Percentiles rank a stretch among this genome's conserved stretches.
Evolutionary conservation across 1,284 basidiomycete species (phyloP).

Genomic region (Sanghuangporus baumii): DNA sequence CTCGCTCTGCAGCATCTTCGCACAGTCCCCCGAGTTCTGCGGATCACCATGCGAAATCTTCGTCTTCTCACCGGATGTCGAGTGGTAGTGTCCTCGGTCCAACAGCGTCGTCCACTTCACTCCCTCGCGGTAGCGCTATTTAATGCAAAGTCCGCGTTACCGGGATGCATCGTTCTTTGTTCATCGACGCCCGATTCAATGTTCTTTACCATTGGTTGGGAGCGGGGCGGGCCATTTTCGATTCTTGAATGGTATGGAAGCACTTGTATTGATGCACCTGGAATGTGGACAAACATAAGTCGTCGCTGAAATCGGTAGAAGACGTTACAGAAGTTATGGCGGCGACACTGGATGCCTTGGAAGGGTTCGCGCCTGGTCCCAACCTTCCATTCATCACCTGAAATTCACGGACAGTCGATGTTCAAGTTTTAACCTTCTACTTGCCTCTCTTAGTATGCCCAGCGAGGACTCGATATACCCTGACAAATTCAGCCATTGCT

Average conservation of each 20-base stretch:
- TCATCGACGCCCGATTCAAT: too few species aligned
- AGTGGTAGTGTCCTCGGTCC: background rate
- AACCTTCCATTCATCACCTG: too few species aligned
- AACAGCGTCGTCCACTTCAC: background rate
- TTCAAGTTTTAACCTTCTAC: background rate
- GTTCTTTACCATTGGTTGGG: background rate
- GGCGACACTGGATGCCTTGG: too few species aligned
- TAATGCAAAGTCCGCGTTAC: background rate
- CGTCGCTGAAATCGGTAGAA: background rate
- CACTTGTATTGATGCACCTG: background rate
- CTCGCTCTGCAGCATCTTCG: slow-evolving; percentile 1
- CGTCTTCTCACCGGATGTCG: background rate
- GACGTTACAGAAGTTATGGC: background rate
- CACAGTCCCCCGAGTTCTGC: background rate
- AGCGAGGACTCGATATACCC: background rate
- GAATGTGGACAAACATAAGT: background rate
- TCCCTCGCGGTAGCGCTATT: background rate
- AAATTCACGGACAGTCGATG: background rate
- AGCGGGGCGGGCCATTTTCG: background rate
- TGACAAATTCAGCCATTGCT: background rate
- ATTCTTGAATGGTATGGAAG: background rate
- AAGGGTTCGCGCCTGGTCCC: too few species aligned
- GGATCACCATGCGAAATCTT: background rate
- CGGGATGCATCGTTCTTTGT: background rate
- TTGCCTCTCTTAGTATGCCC: background rate